Base-by-base conservation (phyloP, 495 filamentous ascomycete genomes). In the Cairneyella variabilis region DNA sequence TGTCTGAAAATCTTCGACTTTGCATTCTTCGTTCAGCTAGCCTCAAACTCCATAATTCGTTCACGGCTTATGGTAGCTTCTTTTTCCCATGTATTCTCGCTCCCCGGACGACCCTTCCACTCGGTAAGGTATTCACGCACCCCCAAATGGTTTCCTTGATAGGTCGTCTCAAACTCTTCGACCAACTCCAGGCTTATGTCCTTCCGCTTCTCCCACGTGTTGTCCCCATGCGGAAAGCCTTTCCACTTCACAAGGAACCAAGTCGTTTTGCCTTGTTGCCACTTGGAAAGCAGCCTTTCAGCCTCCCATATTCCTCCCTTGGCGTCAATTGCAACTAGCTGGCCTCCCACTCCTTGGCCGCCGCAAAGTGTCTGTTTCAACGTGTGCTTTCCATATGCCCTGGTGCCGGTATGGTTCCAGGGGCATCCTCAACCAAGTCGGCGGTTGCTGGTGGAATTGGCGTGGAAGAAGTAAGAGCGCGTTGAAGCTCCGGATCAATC, bases 231-330 rank as follows among this genome's bases (percentile, higher is more conserved):
- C 4, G 54, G 48, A 58, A 61, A 57, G 23, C 58, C 58, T 54
- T 48, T 48, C 41, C 25, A 60, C 38, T 60, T 60, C 26, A 60
- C 48, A 53, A 57, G 58, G 47, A 40, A 57, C 41, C 25, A 48
- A 40, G 40, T 49, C 32, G 37, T 54, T 34, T 44, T 58, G 28
- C 58, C 53, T 57, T 27, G 53, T 53, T 52, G 57, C 54, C 48
- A 60, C 49, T 57, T 60, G 25, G 58, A 41, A 60, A 60, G 54
- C 54, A 60, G 40, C 37, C 41, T 40, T 50, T 60, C 48, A 57
- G 28, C 48, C 58, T 57, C 54, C 11, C 20, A 60, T 57, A 53
- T 53, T 12, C 28, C 44, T 50, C 21, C 21, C 21, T 56, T 22
- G 16, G 22, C 36, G 22, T 58, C 32, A 51, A 53, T 60, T 53